A percentile compares a stretch with the other conserved stretches of the same genome.
Evolutionary conservation across 192 early-diverging fungal genomes (phyloP).

Genomic region (Podila minutissima): DNA sequence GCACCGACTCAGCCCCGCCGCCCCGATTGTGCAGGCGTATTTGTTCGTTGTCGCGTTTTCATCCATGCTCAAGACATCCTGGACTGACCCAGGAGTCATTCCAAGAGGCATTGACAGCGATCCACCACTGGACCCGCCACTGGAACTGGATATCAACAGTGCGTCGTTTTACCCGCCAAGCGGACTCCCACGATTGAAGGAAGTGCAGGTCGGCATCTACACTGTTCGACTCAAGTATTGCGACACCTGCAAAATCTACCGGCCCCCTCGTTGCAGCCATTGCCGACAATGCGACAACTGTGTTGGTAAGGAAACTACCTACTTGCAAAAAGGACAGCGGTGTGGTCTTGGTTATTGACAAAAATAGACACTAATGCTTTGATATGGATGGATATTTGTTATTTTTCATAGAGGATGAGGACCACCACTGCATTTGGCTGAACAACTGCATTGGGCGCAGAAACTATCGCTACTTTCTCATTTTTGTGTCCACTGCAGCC

Average conservation of each 20-base stretch:
- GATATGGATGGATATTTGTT: background rate
- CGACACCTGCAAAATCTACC: constrained; percentile 88
- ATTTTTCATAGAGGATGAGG: constrained; percentile 68
- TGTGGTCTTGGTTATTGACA: background rate
- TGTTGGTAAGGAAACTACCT: constrained; percentile 64
- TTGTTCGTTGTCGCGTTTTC: constrained; percentile 66
- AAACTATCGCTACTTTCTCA: constrained; percentile 87
- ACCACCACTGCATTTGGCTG: constrained; percentile 96
- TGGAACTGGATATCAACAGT: constrained; percentile 55
- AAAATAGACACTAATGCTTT: background rate
- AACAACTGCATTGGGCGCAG: constrained; percentile 91
- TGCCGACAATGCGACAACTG: constrained; percentile 92
- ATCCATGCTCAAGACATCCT: constrained; percentile 80
- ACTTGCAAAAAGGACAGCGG: background rate
- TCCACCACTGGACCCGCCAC: constrained; percentile 60
- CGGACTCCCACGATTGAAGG: constrained; percentile 55
- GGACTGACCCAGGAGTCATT: constrained; percentile 79
- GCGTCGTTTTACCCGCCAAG: constrained; percentile 46
- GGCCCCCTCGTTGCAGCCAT: constrained; percentile 89
- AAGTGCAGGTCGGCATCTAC: constrained; percentile 69
- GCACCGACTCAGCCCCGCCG: constrained; percentile 63
- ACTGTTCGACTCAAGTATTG: constrained; percentile 87
- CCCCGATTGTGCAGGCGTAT: constrained; percentile 76
- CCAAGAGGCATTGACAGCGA: constrained; percentile 74
- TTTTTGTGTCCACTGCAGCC: constrained; percentile 72